Percentiles rank a stretch among this genome's conserved stretches.
phyloP scores from a whole-genome alignment of 2,329 filamentous ascomycete species.

The Xylariaceae sp. region DNA sequence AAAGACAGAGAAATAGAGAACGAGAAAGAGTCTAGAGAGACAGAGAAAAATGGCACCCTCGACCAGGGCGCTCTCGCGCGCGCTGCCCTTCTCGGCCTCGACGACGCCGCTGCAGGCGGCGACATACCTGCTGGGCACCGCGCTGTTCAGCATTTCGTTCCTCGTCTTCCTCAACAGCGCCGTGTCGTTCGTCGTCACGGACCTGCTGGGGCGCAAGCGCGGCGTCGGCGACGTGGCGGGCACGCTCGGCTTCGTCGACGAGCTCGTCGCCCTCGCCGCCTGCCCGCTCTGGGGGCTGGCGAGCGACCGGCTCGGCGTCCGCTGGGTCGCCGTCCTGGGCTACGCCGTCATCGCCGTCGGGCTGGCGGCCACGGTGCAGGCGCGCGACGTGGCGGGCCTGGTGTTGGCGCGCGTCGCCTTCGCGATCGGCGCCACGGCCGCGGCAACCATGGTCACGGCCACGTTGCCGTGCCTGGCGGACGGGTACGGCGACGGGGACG shows the following conservation, averaged over 20 bases:
- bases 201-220: conserved; percentile 66
- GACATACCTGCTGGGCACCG: conserved; percentile 74
- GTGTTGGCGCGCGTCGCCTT: conserved; percentile 80
- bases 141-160: conserved; percentile 81
- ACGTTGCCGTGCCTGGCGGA: conserved; percentile 69
- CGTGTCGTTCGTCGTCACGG: conserved; percentile 77
- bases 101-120: conserved; percentile 56
- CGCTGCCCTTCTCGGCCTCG: conserved; percentile 50
- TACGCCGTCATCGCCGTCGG: conserved; percentile 75
- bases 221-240: conserved; percentile 74
- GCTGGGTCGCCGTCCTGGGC: conserved; percentile 65
- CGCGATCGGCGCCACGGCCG: conserved; percentile 83
- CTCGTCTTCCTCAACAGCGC: conserved; percentile 84
- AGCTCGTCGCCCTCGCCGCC: conserved; percentile 71
- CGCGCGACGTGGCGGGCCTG: conserved; percentile 75
- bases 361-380: conserved; percentile 76
- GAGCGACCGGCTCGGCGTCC: conserved; percentile 69
- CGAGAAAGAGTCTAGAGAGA: too few relatives aligned
- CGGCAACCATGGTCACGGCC: conserved; percentile 94
- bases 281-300: conserved; percentile 74
- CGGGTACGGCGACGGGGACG: conserved; percentile 29
- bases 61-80: conserved; percentile 20
- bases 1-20: too few relatives aligned
- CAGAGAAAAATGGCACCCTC: neutral
- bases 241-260: conserved; percentile 77